Conservation (phyloP, 345 rosid species). For the Durio zibethinus region DNA sequence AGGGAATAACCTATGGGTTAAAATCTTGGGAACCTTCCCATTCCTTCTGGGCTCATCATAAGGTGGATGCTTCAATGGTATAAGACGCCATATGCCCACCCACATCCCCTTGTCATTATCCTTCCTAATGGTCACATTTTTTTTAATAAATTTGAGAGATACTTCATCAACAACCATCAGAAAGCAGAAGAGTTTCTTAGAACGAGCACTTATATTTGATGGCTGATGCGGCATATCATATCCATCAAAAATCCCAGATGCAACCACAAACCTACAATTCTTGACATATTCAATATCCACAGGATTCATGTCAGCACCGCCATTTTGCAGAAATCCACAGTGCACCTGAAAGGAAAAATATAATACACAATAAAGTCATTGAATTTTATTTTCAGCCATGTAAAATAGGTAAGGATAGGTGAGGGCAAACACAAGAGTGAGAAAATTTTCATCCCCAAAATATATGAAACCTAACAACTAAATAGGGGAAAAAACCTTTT, state of each 20-base stretch:
- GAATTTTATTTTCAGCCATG: conserved; percentile 24
- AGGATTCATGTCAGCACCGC: conserved; percentile 86
- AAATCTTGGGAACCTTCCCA: conserved; percentile 70
- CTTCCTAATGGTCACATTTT: conserved; percentile 58
- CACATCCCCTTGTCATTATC: conserved; percentile 72
- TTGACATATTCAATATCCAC: conserved; percentile 57
- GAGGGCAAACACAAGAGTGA: not conserved
- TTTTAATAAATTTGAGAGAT: conserved; percentile 58
- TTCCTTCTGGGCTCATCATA: conserved; percentile 97
- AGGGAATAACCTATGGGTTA: conserved; percentile 97
- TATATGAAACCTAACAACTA: not conserved
- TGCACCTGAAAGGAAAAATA: conserved; percentile 52
- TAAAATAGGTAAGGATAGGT: conserved; percentile 27
- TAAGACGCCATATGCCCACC: conserved; percentile 94
- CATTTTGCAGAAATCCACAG: conserved; percentile 79
- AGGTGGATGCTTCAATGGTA: conserved; percentile 76
- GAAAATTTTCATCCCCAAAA: not conserved
- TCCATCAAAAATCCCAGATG: conserved; percentile 92
- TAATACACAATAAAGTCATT: conserved; percentile 2
- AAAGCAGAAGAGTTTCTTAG: conserved; percentile 83
- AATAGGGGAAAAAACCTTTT: not conserved
- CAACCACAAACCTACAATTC: conserved; percentile 85
- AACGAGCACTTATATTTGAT: conserved; percentile 66
- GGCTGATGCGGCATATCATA: conserved; percentile 94
- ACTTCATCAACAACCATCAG: conserved; percentile 87